Evolutionary conservation across 495 filamentous ascomycete genomes (phyloP), one percentile per base, ranked within the genome.

Genomic region (Penicillium canariense): DNA sequence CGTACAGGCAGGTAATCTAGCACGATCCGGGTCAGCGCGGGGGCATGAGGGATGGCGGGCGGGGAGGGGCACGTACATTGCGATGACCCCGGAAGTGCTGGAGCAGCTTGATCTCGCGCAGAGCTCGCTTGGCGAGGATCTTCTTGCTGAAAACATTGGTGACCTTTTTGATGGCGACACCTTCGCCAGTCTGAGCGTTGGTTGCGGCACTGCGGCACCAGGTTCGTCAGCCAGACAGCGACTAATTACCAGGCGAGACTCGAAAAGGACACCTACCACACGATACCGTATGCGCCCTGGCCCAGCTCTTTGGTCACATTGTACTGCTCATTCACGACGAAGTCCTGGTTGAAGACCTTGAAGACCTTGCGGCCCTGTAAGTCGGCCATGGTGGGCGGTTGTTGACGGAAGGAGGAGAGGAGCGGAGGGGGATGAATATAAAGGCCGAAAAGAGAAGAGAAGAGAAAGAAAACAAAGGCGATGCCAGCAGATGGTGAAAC

Each of bases 141-240:
- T 97, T 97, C 79, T 98, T 98, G 83, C 91, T 96, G 80, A 98
- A 97, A 55, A 98, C 95, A 87, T 98, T 98, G 74, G 94, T 98
- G 66, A 98, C 90, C 72, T 98, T 98, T 79, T 98, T 98, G 76
- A 98, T 90, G 54, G 94, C 94, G 50, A 98, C 92, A n/a, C 94
- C 94, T 68, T 98, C 94, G 63, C 85, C 86, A 12, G 90, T 96
- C 68, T 88, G 83, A 63, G 82, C 84, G 77, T 98, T 97, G 49
- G 90, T 91, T 23, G 94, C 95, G 47, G 95, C 95, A 72, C 92
- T 94, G 69, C 52, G n/a, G n/a, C n/a, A n/a, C n/a, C n/a, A n/a
- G n/a, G n/a, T n/a, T n/a, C n/a, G n/a, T n/a, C n/a, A n/a, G n/a
- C n/a, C n/a, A n/a, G n/a, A n/a, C n/a, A n/a, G n/a, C n/a, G n/a